phyloP scores from a whole-genome alignment of 495 filamentous ascomycete species.

The Podospora pseudopauciseta region DNA sequence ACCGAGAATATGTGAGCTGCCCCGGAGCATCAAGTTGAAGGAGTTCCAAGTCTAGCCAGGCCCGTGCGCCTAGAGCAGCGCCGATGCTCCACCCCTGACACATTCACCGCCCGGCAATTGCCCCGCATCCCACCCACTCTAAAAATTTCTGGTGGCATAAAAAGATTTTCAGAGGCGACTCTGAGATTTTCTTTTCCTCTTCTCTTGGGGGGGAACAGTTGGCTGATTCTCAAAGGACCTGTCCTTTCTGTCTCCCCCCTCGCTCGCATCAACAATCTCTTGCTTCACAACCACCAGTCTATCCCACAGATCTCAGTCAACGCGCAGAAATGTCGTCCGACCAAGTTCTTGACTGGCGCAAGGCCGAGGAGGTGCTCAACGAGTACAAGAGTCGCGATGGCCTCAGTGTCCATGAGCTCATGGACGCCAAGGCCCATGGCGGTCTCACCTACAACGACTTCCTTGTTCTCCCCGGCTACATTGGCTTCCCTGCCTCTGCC shows the following conservation, averaged over 20 bases:
- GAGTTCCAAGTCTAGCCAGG: background rate
- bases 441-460: conserved; percentile 80
- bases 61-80: background rate
- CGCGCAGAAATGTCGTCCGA: conserved; percentile 58
- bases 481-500: conserved; percentile 83
- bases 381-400: conserved; percentile 77
- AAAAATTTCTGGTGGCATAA: conserved; percentile 19
- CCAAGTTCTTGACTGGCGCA: conserved; percentile 55
- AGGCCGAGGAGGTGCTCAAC: conserved; percentile 73
- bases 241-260: conserved; percentile 33
- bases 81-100: conserved; percentile 8
- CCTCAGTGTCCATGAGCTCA: conserved; percentile 72
- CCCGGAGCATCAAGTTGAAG: background rate
- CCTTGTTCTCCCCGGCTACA: conserved; percentile 56
- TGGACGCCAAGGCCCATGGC: conserved; percentile 82
- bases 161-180: conserved; percentile 26
- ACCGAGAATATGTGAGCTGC: too few relatives aligned
- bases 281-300: conserved; percentile 5
- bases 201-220: conserved; percentile 39
- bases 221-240: conserved; percentile 24
- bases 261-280: conserved; percentile 11
- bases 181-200: conserved; percentile 25
- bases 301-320: background rate
- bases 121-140: conserved; percentile 24
- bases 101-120: conserved; percentile 18